Conservation (phyloP, 768 basidiomycete species). For the Wakefieldia striispora region DNA sequence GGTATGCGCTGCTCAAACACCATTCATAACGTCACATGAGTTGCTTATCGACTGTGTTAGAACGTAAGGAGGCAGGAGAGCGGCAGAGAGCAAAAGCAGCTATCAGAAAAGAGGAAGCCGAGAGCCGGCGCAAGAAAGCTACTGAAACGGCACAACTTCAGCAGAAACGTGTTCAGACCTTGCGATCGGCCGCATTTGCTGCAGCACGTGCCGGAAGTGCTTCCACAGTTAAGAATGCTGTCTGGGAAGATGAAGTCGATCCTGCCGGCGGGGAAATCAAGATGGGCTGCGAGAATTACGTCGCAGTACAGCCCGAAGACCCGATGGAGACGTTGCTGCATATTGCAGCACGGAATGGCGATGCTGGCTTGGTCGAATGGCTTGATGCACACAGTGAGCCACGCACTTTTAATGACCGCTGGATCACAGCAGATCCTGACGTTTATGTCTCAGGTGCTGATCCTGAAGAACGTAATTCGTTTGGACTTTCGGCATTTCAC, state of each 20-base stretch:
- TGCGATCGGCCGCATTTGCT: slow-evolving; percentile 61
- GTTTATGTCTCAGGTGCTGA: slow-evolving; percentile 55
- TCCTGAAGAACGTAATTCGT: slow-evolving; percentile 62
- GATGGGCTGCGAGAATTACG: slow-evolving; percentile 51
- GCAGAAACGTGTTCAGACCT: slow-evolving; percentile 49
- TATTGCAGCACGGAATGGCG: slow-evolving; percentile 56
- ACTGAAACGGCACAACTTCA: slow-evolving; percentile 47
- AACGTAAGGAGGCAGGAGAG: slow-evolving; percentile 53
- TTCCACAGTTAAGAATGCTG: slow-evolving; percentile 55
- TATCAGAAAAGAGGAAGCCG: slow-evolving; percentile 55
- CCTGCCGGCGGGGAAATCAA: slow-evolving; percentile 70
- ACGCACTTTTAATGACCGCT: slow-evolving; percentile 22
- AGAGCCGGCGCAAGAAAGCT: slow-evolving; percentile 44
- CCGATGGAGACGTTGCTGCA: slow-evolving; percentile 68
- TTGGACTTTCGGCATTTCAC: slow-evolving; percentile 64
- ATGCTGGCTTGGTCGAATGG: slow-evolving; percentile 62
- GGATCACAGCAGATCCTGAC: slow-evolving; percentile 17
- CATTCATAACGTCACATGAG: slow-evolving; percentile 4
- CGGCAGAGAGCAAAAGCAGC: slow-evolving; percentile 55
- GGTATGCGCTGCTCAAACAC: slow-evolving; percentile 34
- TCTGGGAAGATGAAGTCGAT: slow-evolving; percentile 71
- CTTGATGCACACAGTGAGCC: slow-evolving; percentile 67
- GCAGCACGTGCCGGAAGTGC: slow-evolving; percentile 58
- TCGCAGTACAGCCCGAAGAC: slow-evolving; percentile 46
- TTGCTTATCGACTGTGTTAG: slow-evolving; percentile 23